Conservation (phyloP, 176 grass and related monocot genomes). For the Dactylis glomerata region DNA sequence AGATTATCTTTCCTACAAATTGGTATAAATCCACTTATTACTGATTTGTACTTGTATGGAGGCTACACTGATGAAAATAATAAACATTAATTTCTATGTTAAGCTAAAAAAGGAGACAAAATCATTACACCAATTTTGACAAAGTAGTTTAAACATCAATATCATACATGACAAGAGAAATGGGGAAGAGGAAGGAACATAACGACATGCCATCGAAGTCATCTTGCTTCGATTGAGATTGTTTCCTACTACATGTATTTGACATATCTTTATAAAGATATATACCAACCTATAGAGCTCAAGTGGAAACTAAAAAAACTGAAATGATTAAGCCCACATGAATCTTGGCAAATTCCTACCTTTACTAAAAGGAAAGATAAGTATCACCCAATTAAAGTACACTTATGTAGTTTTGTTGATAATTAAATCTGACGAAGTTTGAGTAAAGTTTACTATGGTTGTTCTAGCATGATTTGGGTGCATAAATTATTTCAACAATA, state of each 20-base stretch:
- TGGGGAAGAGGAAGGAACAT: conserved; percentile 5
- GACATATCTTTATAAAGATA: conserved; percentile 9
- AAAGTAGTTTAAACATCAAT: conserved; percentile 30
- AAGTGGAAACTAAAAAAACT: not conserved
- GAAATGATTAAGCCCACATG: not conserved
- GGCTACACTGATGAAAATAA: not conserved
- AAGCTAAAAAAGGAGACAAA: not conserved
- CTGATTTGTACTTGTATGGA: not conserved
- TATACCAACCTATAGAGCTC: not conserved
- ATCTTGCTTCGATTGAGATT: conserved; percentile 21
- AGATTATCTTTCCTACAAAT: too few relatives aligned
- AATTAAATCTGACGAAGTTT: not conserved
- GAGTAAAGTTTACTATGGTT: not conserved
- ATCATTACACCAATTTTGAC: not conserved
- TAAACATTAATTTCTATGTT: not conserved
- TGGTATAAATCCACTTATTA: too few relatives aligned
- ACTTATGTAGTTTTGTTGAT: not conserved
- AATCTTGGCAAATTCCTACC: conserved; percentile 7
- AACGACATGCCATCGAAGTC: conserved; percentile 12
- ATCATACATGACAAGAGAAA: not conserved
- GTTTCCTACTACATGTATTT: conserved; percentile 19
- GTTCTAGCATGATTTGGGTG: not conserved
- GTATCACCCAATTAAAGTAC: not conserved
- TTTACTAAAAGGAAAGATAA: not conserved
- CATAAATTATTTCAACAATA: not conserved